Conservation (phyloP, 768 basidiomycete species). For the Rubroboletus satanas region DNA sequence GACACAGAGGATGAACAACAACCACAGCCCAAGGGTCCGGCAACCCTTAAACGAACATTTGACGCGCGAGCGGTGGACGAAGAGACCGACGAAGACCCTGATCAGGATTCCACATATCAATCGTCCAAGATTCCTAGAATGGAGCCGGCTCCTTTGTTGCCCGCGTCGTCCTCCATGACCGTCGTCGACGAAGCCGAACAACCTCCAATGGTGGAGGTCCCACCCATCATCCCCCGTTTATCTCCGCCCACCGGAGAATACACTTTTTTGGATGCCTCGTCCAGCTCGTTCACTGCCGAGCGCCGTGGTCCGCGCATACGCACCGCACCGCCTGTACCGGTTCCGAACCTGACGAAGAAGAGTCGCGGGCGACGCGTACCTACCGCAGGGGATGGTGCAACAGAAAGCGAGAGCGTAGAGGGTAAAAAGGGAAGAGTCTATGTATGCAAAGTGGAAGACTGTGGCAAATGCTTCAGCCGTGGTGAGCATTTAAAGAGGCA, state of each 20-base stretch:
- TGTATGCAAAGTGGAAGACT: conserved; percentile 63
- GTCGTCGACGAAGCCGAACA: conserved; percentile 25
- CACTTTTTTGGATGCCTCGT: conserved; percentile 34
- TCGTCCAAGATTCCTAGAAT: conserved; percentile 30
- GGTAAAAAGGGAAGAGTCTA: conserved; percentile 40
- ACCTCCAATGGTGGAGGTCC: conserved; percentile 3
- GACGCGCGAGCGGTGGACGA: conserved; percentile 35
- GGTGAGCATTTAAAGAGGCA: conserved; percentile 77
- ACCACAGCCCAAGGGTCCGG: conserved; percentile 12
- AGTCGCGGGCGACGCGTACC: conserved; percentile 76
- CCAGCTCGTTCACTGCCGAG: conserved; percentile 36
- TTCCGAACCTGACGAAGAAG: conserved; percentile 77
- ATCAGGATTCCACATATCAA: conserved; percentile 16
- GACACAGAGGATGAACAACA: conserved; percentile 25
- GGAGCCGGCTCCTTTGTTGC: conserved; percentile 23
- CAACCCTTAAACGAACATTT: conserved; percentile 31
- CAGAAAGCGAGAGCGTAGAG: conserved; percentile 26
- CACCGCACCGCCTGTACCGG: conserved; percentile 60
- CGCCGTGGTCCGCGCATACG: conserved; percentile 48
- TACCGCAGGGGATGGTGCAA: conserved; percentile 35
- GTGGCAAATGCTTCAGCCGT: conserved; percentile 70
- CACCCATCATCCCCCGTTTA: conserved; percentile 7
- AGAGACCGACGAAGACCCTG: conserved; percentile 33
- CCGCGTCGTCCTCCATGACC: conserved; percentile 28
- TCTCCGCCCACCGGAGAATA: conserved; percentile 33